A percentile compares a stretch with the other conserved stretches of the same genome.
phyloP scores from a whole-genome alignment of 2,329 filamentous ascomycete genomes.

The Orbilia blumenaviensis region DNA sequence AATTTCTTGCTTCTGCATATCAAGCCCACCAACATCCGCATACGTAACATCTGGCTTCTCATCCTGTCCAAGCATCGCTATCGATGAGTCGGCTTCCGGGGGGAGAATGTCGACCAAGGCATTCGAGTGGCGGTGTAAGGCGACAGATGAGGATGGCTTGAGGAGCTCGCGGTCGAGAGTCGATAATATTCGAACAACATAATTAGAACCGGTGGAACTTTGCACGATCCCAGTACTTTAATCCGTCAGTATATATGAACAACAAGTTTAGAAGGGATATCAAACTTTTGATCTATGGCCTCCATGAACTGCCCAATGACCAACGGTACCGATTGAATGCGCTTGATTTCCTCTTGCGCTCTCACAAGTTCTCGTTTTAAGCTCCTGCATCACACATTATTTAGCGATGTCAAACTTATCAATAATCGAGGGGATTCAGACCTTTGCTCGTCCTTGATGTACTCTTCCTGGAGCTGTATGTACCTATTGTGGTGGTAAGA shows the following conservation, averaged over 20 bases:
- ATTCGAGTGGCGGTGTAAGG: slow-evolving; percentile 97
- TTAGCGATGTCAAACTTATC: slow-evolving; percentile 39
- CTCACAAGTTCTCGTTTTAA: slow-evolving; percentile 96
- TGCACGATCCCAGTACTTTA: slow-evolving; percentile 96
- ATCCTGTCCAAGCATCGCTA: slow-evolving; percentile 94
- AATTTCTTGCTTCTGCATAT: slow-evolving; percentile 99
- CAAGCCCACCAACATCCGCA: slow-evolving; percentile 93
- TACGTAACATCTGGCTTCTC: slow-evolving; percentile 99
- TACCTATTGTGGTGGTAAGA: slow-evolving; percentile 67
- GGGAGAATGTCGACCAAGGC: slow-evolving; percentile 97
- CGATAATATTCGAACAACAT: slow-evolving; percentile 96
- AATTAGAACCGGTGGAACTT: slow-evolving; percentile 97
- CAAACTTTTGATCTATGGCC: slow-evolving; percentile 97
- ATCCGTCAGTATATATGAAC: slow-evolving; percentile 19
- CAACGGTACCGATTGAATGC: slow-evolving; percentile 96
- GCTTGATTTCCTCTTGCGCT: slow-evolving; percentile 98
- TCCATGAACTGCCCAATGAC: slow-evolving; percentile 99
- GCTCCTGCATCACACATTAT: slow-evolving; percentile 71
- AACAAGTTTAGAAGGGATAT: background rate
- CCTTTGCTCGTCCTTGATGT: slow-evolving; percentile 99
- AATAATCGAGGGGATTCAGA: slow-evolving; percentile 58
- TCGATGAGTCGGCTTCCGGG: slow-evolving; percentile 98
- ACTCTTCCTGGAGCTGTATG: slow-evolving; percentile 98
- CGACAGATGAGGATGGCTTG: slow-evolving; percentile 96
- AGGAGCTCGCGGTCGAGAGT: slow-evolving; percentile 97